phyloP scores from a whole-genome alignment of 768 basidiomycete species.

The Myochromella boudieri region DNA sequence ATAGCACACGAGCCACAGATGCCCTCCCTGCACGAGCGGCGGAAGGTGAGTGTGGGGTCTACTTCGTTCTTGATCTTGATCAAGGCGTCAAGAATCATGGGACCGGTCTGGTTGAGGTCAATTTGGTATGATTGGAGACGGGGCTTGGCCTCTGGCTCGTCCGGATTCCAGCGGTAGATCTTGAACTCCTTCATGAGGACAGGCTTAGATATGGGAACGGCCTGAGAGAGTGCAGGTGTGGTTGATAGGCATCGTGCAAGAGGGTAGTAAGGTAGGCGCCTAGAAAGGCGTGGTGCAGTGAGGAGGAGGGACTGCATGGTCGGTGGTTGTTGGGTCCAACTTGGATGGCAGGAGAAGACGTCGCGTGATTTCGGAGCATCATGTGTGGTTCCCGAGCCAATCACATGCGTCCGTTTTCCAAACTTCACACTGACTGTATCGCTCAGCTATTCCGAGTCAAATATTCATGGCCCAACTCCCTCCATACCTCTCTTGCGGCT shows the following conservation, averaged over 20 bases:
- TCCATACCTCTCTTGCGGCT: no score
- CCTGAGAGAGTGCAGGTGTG: constrained; percentile 26
- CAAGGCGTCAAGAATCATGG: constrained; percentile 93
- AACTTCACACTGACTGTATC: no score
- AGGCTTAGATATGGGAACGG: constrained; percentile 63
- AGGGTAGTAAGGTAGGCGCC: constrained; percentile 1
- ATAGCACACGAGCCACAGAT: constrained; percentile 99
- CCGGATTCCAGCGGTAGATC: constrained; percentile 99
- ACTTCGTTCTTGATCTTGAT: constrained; percentile 99
- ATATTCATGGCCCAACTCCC: no score
- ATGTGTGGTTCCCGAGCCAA: constrained; percentile 13
- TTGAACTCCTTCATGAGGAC: constrained; percentile 90
- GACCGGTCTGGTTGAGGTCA: constrained; percentile 92
- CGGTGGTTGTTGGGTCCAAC: neutral
- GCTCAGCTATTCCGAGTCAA: no score
- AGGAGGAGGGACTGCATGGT: constrained; percentile 18
- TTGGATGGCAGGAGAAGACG: neutral
- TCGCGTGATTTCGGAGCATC: constrained; percentile 22
- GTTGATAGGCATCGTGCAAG: constrained; percentile 18
- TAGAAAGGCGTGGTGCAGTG: constrained; percentile 7
- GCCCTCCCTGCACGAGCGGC: constrained; percentile 89
- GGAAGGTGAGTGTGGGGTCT: constrained; percentile 96
- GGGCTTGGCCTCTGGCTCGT: constrained; percentile 90
- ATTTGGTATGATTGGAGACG: constrained; percentile 87
- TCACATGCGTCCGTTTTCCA: constrained; percentile 18